phyloP scores from a whole-genome alignment of 495 filamentous ascomycete genomes.

The Penicilliopsis zonata region DNA sequence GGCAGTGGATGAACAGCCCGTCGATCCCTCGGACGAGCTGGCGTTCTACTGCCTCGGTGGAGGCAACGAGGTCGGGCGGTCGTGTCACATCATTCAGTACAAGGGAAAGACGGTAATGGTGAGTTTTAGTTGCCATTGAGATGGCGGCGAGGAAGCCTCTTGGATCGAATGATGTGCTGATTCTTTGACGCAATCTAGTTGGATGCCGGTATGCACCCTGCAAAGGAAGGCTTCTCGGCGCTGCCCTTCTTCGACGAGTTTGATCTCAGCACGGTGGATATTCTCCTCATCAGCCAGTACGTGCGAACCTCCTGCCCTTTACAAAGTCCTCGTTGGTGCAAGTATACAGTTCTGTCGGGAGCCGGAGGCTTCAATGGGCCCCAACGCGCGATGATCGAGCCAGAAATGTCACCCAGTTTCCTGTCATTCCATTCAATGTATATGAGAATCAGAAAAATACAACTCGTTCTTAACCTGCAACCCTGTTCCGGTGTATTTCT shows the following conservation, averaged over 20 bases:
- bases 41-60: slow-evolving; percentile 89
- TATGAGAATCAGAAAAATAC: slow-evolving; percentile 19
- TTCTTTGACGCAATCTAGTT: slow-evolving; percentile 43
- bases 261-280: slow-evolving; percentile 91
- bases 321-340: slow-evolving; percentile 4
- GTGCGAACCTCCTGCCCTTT: slow-evolving; percentile 21
- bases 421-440: slow-evolving; percentile 12
- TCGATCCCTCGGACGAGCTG: slow-evolving; percentile 75
- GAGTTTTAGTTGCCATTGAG: slow-evolving; percentile 15
- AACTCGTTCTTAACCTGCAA: slow-evolving; percentile 11
- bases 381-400: slow-evolving; percentile 1
- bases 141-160: too few relatives aligned
- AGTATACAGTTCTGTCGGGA: slow-evolving; percentile 1
- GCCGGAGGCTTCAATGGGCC: slow-evolving; percentile 3
- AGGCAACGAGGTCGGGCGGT: slow-evolving; percentile 92
- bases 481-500: slow-evolving; percentile 7
- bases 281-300: slow-evolving; percentile 97
- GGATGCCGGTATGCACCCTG: slow-evolving; percentile 92
- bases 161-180: slow-evolving; percentile 8
- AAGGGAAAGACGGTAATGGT: slow-evolving; percentile 99
- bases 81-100: slow-evolving; percentile 96
- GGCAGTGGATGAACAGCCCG: slow-evolving; percentile 49
- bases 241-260: slow-evolving; percentile 98
- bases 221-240: slow-evolving; percentile 88
- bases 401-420: neutral